Evolutionary conservation across 2,329 filamentous ascomycete species (phyloP).

Genomic region (Uncinocarpus reesii): DNA sequence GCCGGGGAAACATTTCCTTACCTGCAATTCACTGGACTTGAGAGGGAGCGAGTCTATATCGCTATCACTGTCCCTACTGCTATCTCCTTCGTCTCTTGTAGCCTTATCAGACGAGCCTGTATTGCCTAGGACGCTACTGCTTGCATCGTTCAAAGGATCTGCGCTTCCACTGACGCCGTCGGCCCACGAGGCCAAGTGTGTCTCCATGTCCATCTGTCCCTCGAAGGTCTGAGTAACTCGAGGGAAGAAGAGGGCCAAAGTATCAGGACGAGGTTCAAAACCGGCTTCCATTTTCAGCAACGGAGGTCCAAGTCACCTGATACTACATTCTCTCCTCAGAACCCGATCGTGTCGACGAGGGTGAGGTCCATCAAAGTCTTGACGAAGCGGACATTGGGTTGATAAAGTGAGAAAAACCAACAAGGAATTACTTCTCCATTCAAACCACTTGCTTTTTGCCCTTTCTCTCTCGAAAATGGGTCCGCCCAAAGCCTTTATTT

Average conservation of each 20-base stretch:
- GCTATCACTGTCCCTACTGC: not conserved
- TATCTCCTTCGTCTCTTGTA: not conserved
- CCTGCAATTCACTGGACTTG: not conserved
- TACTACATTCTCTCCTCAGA: not conserved
- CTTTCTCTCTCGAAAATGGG: too few relatives aligned
- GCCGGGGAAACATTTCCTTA: not conserved
- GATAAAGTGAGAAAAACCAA: not conserved
- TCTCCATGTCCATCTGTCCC: not conserved
- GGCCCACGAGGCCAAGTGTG: not conserved
- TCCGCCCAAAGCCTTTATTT: too few relatives aligned
- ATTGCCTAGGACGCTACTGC: conserved; percentile 1
- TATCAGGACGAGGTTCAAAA: not conserved
- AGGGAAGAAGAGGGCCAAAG: not conserved
- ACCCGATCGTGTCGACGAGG: not conserved
- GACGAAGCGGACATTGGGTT: not conserved
- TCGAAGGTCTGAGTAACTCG: not conserved
- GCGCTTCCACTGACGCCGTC: not conserved
- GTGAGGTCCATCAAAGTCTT: not conserved
- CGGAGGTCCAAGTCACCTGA: not conserved
- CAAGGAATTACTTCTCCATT: not conserved
- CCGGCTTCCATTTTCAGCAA: not conserved
- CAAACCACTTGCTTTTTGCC: too few relatives aligned
- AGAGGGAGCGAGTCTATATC: conserved; percentile 8
- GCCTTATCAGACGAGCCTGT: not conserved
- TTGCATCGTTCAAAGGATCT: not conserved